Evolutionary conservation across 148 eudicot genomes (phyloP).

Genomic region (Chenopodium formosanum): DNA sequence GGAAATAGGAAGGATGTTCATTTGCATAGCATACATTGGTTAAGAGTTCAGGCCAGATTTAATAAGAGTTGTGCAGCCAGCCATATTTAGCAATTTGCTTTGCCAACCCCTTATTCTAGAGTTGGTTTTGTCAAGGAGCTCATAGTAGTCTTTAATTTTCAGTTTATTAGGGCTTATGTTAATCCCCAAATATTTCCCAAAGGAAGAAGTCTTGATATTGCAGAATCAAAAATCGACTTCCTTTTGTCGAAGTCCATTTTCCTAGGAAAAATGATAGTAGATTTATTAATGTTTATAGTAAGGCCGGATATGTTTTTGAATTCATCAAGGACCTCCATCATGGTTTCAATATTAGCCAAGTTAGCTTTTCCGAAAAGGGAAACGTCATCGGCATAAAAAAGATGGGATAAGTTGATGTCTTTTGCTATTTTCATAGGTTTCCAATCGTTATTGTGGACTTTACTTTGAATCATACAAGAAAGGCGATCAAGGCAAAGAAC

Average conservation of each 20-base stretch:
- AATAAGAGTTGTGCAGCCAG: not conserved
- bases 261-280: not conserved
- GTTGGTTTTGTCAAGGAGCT: not conserved
- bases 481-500: not conserved
- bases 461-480: not conserved
- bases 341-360: not conserved
- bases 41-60: not conserved
- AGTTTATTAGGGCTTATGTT: no score
- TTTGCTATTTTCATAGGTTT: not conserved
- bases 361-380: not conserved
- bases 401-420: not conserved
- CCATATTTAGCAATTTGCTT: not conserved
- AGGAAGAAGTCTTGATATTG: not conserved
- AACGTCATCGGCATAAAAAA: not conserved
- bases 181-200: not conserved
- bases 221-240: no score
- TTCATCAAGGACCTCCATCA: not conserved
- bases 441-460: not conserved
- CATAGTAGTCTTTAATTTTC: no score
- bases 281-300: not conserved
- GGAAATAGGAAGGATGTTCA: not conserved
- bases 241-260: not conserved
- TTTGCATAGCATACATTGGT: not conserved
- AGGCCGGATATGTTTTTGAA: not conserved
- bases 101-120: not conserved